Base-by-base conservation (phyloP, 306 rosid genomes). In the Castanea sativa region DNA sequence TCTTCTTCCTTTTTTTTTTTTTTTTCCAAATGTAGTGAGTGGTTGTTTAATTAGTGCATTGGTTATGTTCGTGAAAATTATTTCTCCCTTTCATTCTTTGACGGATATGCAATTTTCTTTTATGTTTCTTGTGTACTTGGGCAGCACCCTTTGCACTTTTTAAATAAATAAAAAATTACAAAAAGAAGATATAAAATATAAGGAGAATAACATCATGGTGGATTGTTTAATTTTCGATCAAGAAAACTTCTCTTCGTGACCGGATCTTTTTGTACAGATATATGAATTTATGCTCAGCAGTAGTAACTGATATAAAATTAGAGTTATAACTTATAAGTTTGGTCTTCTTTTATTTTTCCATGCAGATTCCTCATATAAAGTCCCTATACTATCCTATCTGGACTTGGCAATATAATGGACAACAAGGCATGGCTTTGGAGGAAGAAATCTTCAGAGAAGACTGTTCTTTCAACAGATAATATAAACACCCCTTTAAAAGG, bases 381-480 rank as follows among this genome's bases (percentile, higher is more conserved):
- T 52, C 52, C 75, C 56, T 21, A 76, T 59, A 79, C 78, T 59
- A 76, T 73, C 73, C 43, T 63, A 79, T 58, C 72, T 51, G 69
- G 20, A 25, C 51, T 72, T 27, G 45, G 82, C 68, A 59, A 51
- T 75, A 78, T 57, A 61, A 93, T 93, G 98, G 98, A 93, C 82
- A 86, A 83, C 49, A 91, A 90, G 83, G 5, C 92, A 7, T 93
- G 98, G 97, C 90, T 77, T 73, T 90, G 98, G 98, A 93, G 79
- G 86, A 93, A 91, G 86, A 93, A 89, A 74, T 87, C 97, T 57
- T 80, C 91, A 5, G 98, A 91, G 86, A 93, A 91, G 86, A 73
- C 80, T 25, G 67, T 60, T 77, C 20, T 80, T 77, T 71, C 87
- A 4, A 65, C 78, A 29, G 97, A 93, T 57, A 86, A 82, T 56